Evolutionary conservation across 164 flowering plant genomes (phyloP).

Genomic region (Magnolia changhungtana): DNA sequence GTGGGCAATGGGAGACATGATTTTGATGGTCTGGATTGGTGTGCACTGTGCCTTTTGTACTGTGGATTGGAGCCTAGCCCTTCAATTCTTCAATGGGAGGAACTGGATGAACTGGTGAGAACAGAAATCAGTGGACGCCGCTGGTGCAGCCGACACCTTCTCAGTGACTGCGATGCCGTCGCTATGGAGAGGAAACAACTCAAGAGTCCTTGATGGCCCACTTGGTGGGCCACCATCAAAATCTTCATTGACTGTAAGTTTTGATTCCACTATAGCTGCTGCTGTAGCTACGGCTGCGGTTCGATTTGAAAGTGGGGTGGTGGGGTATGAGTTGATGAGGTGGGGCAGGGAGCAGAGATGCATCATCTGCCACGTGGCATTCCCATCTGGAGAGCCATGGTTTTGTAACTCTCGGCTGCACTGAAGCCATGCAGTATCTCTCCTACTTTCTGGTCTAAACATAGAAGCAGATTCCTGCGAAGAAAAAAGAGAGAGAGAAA

Average conservation of each 20-base stretch:
- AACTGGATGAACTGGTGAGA: slow-evolving; percentile 61
- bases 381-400: slow-evolving; percentile 31
- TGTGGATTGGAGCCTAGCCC: neutral
- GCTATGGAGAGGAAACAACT: slow-evolving; percentile 57
- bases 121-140: slow-evolving; percentile 11
- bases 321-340: slow-evolving; percentile 19
- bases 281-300: slow-evolving; percentile 2
- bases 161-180: slow-evolving; percentile 3
- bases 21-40: neutral
- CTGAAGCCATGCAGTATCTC: slow-evolving; percentile 43
- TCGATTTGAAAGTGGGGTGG: neutral
- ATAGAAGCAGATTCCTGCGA: slow-evolving; percentile 46
- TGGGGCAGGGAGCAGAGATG: slow-evolving; percentile 33
- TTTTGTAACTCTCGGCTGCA: slow-evolving; percentile 41
- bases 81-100: slow-evolving; percentile 59
- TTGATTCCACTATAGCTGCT: slow-evolving; percentile 10
- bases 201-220: slow-evolving; percentile 52
- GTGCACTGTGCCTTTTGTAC: neutral
- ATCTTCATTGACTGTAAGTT: slow-evolving; percentile 8
- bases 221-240: neutral
- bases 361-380: slow-evolving; percentile 63
- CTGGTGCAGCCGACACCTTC: neutral
- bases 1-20: neutral
- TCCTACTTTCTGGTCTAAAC: slow-evolving; percentile 38
- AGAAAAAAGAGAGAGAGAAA: slow-evolving; percentile 6